A percentile compares a stretch with the other conserved stretches of the same genome.
phyloP scores from a whole-genome alignment of 2,329 filamentous ascomycete species.

The Herpotrichia juniperi region DNA sequence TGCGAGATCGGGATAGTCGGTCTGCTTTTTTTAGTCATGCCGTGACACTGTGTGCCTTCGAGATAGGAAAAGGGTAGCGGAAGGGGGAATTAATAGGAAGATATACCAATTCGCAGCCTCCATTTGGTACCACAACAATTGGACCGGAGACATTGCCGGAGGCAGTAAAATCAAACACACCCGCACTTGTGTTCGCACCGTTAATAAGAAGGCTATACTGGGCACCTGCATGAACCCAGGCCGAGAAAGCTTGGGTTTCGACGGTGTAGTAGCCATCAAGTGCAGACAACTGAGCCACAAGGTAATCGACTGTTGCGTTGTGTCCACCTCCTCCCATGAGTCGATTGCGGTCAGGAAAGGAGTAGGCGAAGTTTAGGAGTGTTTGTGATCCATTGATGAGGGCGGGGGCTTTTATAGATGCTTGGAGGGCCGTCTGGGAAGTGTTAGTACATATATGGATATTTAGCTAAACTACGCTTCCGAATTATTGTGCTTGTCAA shows the following conservation, averaged over 20 bases:
- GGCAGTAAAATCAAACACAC: constrained; percentile 26
- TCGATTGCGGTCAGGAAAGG: constrained; percentile 43
- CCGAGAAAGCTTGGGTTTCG: constrained; percentile 30
- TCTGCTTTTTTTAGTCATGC: constrained; percentile 21
- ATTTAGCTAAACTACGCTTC: no score
- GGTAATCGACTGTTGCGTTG: constrained; percentile 47
- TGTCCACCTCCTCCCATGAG: constrained; percentile 46
- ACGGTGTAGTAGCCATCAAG: constrained; percentile 46
- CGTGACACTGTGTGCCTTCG: background rate
- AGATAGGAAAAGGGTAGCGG: no score
- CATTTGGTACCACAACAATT: constrained; percentile 29
- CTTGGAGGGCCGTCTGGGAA: constrained; percentile 33
- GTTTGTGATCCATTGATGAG: constrained; percentile 36
- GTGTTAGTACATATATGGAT: background rate
- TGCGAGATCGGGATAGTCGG: constrained; percentile 67
- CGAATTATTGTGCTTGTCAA: background rate
- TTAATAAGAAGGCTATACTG: constrained; percentile 24
- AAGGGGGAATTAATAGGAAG: no score
- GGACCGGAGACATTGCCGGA: constrained; percentile 36
- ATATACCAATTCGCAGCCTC: constrained; percentile 28
- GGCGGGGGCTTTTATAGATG: constrained; percentile 29
- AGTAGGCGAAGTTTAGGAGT: constrained; percentile 47
- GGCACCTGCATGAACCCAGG: constrained; percentile 27
- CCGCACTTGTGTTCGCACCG: constrained; percentile 11
- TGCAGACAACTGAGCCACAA: constrained; percentile 37